Conservation (phyloP, 371 early-diverging fungal species). For the Mycotypha africana region DNA sequence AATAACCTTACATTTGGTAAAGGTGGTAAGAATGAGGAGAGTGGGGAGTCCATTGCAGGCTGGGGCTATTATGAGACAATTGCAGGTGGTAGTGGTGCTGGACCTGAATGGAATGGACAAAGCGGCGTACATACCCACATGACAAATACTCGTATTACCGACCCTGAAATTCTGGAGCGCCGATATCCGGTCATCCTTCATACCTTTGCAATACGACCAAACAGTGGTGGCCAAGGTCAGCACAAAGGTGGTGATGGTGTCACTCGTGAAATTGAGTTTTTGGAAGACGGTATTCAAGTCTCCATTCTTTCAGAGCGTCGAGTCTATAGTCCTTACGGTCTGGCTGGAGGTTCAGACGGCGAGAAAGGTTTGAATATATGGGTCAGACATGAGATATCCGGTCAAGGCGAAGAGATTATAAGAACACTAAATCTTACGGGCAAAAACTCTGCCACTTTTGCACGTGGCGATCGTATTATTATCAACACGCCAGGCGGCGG, state of each 20-base stretch:
- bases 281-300: constrained; percentile 69
- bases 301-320: constrained; percentile 92
- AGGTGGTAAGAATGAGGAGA: constrained; percentile 50
- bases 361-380: constrained; percentile 73
- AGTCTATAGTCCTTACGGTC: constrained; percentile 85
- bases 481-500: constrained; percentile 95
- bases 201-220: constrained; percentile 72
- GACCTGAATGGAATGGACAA: constrained; percentile 86
- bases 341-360: constrained; percentile 81
- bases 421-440: constrained; percentile 73
- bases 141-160: constrained; percentile 97
- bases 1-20: constrained; percentile 96
- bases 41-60: constrained; percentile 50
- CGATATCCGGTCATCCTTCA: constrained; percentile 92
- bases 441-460: constrained; percentile 77
- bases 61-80: constrained; percentile 98
- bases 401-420: constrained; percentile 24
- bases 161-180: constrained; percentile 92
- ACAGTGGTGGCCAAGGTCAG: constrained; percentile 81
- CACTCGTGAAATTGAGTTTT: constrained; percentile 79
- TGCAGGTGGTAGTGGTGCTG: constrained; percentile 82
- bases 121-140: constrained; percentile 82
- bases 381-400: constrained; percentile 48
- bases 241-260: constrained; percentile 88
- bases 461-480: constrained; percentile 72